phyloP scores from a whole-genome alignment of 2,329 filamentous ascomycete genomes.

The Colletotrichum spaethianum region DNA sequence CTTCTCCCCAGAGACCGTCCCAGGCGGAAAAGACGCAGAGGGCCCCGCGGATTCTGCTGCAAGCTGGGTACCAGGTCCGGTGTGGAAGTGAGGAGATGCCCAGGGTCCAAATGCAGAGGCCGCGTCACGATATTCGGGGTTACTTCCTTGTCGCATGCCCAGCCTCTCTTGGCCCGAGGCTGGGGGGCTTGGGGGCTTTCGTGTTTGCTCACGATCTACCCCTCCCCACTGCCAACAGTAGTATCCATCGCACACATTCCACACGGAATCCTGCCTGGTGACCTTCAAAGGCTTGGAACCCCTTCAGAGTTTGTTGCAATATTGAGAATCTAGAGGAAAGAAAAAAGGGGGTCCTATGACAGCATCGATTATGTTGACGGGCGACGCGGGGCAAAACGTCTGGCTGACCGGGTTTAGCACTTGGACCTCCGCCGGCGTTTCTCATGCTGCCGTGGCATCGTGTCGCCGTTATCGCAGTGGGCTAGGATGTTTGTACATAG shows the following conservation, averaged over 20 bases:
- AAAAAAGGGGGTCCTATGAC: not conserved
- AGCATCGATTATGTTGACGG: not conserved
- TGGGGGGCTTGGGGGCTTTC: not conserved
- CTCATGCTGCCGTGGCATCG: slow-evolving; percentile 6
- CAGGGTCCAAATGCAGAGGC: slow-evolving; percentile 1
- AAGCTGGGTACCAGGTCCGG: not conserved
- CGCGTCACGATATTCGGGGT: slow-evolving; percentile 15
- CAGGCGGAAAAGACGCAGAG: not conserved
- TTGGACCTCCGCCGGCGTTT: not conserved
- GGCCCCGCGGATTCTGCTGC: not conserved
- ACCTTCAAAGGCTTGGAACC: slow-evolving; percentile 1
- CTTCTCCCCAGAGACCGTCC: not conserved
- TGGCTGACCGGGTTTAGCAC: slow-evolving; percentile 2
- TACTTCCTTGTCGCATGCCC: slow-evolving; percentile 3
- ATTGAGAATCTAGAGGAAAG: not conserved
- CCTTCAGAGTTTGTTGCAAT: not conserved
- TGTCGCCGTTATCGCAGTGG: slow-evolving; percentile 27
- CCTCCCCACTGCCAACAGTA: slow-evolving; percentile 11
- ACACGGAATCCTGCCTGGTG: not conserved
- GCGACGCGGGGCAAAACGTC: not conserved
- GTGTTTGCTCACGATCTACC: not conserved
- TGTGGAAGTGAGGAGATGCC: slow-evolving; percentile 3
- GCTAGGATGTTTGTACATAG: slow-evolving; percentile 1
- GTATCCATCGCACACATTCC: slow-evolving; percentile 5
- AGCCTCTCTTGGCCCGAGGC: slow-evolving; percentile 2